Evolutionary conservation across 1,284 basidiomycete genomes (phyloP).

Genomic region (Peniophora sp.): DNA sequence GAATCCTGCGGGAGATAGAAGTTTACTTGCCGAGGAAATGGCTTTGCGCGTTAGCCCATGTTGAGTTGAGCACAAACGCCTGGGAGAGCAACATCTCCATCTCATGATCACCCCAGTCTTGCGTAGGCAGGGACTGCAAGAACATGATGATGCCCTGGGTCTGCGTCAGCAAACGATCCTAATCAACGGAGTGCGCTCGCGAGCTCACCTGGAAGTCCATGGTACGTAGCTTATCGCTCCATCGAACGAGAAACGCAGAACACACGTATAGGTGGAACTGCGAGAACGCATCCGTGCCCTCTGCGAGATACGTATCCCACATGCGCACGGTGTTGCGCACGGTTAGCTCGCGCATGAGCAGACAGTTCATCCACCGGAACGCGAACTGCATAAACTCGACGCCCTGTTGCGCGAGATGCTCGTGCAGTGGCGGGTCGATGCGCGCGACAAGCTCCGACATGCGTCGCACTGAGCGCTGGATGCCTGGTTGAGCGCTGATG

Average conservation of each 20-base stretch:
- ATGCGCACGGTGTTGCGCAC: slow-evolving; percentile 93
- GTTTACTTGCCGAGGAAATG: slow-evolving; percentile 57
- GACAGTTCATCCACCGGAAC: slow-evolving; percentile 98
- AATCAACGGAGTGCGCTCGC: slow-evolving; percentile 5
- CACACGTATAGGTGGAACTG: slow-evolving; percentile 97
- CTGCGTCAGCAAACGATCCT: slow-evolving; percentile 2
- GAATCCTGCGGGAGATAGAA: background rate
- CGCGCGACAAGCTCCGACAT: slow-evolving; percentile 90
- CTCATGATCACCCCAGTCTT: slow-evolving; percentile 92
- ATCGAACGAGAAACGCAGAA: slow-evolving; percentile 88
- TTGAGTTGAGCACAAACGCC: slow-evolving; percentile 90
- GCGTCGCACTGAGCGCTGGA: slow-evolving; percentile 83
- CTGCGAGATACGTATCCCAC: slow-evolving; percentile 98
- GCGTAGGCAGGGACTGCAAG: slow-evolving; percentile 91
- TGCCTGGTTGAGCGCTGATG: slow-evolving; percentile 90
- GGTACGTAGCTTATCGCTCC: slow-evolving; percentile 82
- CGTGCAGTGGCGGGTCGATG: slow-evolving; percentile 80
- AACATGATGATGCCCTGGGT: slow-evolving; percentile 96
- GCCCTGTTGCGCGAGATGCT: slow-evolving; percentile 81
- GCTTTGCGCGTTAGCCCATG: slow-evolving; percentile 92
- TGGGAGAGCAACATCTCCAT: slow-evolving; percentile 93
- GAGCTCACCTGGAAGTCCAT: slow-evolving; percentile 91
- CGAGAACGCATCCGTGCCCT: slow-evolving; percentile 92
- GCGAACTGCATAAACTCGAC: slow-evolving; percentile 99
- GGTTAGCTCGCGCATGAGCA: slow-evolving; percentile 93